Evolutionary conservation across 495 filamentous ascomycete genomes (phyloP), one percentile per base, ranked within the genome.

Genomic region (Aspergillus affinis): DNA sequence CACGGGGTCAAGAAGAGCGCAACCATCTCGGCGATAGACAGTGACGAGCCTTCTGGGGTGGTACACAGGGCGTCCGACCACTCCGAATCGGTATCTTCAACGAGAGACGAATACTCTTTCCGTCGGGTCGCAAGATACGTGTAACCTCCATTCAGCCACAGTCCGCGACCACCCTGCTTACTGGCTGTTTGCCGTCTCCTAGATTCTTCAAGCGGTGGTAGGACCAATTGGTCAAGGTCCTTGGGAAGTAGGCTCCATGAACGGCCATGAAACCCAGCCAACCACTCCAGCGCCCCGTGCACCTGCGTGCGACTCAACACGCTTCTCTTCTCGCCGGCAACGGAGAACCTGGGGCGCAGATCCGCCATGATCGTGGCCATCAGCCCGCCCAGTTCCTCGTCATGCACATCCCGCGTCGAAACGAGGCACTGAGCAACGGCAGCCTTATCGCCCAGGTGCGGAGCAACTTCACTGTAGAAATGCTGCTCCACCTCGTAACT

Each of bases 101-200:
- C 63, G 0, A 77, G 63, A 20, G 68, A 67, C 48, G 59, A 62
- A 17, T 74, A 75, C 59, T 77, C 74, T 52, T 55, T 69, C 18
- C 66, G 59, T 48, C 74, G 68, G 6, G 74, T 77, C 23, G 72
- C 67, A 36, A 77, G 74, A 20, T 77, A 77, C 32, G 74, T 75
- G 48, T 77, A 77, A 8, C 74, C 74, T 6, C 74, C 74, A 21
- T 77, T 77, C 1, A 77, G 63, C 74, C 74, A 77, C 23, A 77
- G 21, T 12, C 64, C 64, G 2, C 15, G 51, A 18, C 58, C 55
- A 32, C 12, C 13, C n/a, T 36, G 30, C 2, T 53, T 53, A 4
- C 18, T 48, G 20, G 15, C 4, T 5, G 4, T 26, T 12, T 59
- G n/a, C 46, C 69, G 65, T 57, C 54, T 56, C 7, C 4, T 51